A percentile compares a stretch with the other conserved stretches of the same genome.
Evolutionary conservation across 1,139 yeast genomes (phyloP).

Genomic region (Lodderomyces margitis): DNA sequence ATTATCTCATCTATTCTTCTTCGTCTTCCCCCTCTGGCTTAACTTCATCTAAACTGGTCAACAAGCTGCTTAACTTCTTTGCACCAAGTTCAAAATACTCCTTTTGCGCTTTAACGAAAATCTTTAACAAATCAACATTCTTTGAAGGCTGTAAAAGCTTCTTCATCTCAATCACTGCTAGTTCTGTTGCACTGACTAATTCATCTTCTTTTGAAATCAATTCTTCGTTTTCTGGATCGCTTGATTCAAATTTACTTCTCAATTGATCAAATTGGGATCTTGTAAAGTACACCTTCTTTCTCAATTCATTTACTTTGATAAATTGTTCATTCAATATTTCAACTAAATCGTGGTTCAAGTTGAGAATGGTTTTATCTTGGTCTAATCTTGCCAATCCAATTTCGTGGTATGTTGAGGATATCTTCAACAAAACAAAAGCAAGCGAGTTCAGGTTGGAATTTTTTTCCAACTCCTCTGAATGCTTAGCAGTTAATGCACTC

Average conservation of each 20-base stretch:
- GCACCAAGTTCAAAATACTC: constrained; percentile 57
- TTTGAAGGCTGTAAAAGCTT: constrained; percentile 66
- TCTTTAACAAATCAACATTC: constrained; percentile 57
- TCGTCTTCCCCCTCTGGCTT: constrained; percentile 32
- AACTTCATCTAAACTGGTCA: constrained; percentile 30
- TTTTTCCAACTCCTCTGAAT: constrained; percentile 41
- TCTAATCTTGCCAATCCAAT: constrained; percentile 61
- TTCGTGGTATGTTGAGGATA: constrained; percentile 58
- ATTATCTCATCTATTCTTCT: constrained; percentile 8
- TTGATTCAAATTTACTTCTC: constrained; percentile 39
- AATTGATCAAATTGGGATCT: constrained; percentile 69
- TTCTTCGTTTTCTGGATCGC: constrained; percentile 48
- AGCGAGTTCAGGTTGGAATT: constrained; percentile 20
- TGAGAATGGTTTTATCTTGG: constrained; percentile 61
- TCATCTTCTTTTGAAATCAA: constrained; percentile 73
- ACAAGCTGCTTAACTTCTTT: constrained; percentile 34
- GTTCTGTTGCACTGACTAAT: constrained; percentile 70
- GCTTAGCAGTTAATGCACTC: constrained; percentile 33
- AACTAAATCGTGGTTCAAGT: constrained; percentile 55
- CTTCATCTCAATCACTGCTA: constrained; percentile 77
- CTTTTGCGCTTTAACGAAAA: constrained; percentile 64
- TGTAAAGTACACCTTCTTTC: constrained; percentile 67
- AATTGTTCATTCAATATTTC: constrained; percentile 55
- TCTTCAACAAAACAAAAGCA: constrained; percentile 52
- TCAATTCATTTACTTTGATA: constrained; percentile 56